phyloP scores from a whole-genome alignment of 2,329 filamentous ascomycete genomes.

The Scortechinia acanthostroma region DNA sequence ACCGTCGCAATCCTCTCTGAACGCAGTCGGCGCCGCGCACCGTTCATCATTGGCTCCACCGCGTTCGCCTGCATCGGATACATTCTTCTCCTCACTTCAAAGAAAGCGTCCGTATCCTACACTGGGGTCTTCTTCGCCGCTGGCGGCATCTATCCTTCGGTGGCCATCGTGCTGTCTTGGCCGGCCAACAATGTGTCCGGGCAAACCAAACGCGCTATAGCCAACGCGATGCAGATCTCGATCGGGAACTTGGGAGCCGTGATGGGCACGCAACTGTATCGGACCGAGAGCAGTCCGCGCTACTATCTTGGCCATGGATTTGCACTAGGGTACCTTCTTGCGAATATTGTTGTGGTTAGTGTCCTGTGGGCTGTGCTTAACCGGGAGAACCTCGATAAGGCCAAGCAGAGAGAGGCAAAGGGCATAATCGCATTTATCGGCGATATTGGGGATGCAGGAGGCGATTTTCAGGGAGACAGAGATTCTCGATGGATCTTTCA shows the following conservation, averaged over 20 bases:
- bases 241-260: constrained; percentile 66
- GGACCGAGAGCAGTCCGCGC: constrained; percentile 48
- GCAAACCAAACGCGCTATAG: constrained; percentile 62
- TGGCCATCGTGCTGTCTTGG: constrained; percentile 60
- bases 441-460: constrained; percentile 35
- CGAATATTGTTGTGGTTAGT: constrained; percentile 44
- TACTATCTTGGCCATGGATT: constrained; percentile 63
- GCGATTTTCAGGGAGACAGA: constrained; percentile 51
- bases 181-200: constrained; percentile 67
- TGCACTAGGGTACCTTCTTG: constrained; percentile 54
- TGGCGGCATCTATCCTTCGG: constrained; percentile 61
- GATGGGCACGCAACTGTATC: constrained; percentile 64
- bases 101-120: constrained; percentile 48
- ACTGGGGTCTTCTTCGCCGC: constrained; percentile 55
- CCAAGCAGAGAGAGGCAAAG: constrained; percentile 24
- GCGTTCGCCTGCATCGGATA: constrained; percentile 54
- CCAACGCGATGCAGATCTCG: constrained; percentile 66
- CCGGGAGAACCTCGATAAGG: constrained; percentile 47
- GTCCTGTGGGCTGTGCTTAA: constrained; percentile 44
- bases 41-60: constrained; percentile 55
- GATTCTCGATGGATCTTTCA: constrained; percentile 64
- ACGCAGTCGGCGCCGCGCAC: constrained; percentile 41
- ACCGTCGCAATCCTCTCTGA: constrained; percentile 53
- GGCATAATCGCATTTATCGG: constrained; percentile 15
- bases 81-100: constrained; percentile 45